Conservation (phyloP, 2,329 filamentous ascomycete genomes). For the Penicillium sp. region DNA sequence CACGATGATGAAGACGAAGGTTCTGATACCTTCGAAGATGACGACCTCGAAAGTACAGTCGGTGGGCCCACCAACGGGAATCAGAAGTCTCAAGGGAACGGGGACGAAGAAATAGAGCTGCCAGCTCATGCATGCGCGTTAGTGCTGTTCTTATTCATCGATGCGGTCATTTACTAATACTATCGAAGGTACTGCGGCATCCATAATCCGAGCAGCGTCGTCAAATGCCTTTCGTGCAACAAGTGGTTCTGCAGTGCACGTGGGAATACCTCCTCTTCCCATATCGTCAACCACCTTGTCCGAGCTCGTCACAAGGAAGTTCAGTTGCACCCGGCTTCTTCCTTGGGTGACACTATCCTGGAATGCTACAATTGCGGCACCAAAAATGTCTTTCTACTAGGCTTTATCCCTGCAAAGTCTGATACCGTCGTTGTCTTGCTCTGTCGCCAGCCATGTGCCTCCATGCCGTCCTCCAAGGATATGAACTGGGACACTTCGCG, state of each 20-base stretch:
- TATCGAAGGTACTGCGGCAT: slow-evolving; percentile 82
- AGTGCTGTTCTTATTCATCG: slow-evolving; percentile 41
- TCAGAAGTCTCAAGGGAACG: slow-evolving; percentile 55
- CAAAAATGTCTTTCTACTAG: slow-evolving; percentile 97
- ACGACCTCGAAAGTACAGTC: slow-evolving; percentile 71
- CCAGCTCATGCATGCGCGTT: slow-evolving; percentile 95
- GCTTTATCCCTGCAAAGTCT: slow-evolving; percentile 97
- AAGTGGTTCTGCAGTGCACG: slow-evolving; percentile 99
- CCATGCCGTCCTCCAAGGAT: slow-evolving; percentile 92
- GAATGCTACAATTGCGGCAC: slow-evolving; percentile 99
- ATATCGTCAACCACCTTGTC: slow-evolving; percentile 97
- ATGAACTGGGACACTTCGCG: slow-evolving; percentile 99
- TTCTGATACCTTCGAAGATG: slow-evolving; percentile 76
- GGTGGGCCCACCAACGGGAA: slow-evolving; percentile 76
- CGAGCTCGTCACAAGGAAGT: slow-evolving; percentile 98
- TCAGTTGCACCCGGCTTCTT: slow-evolving; percentile 87
- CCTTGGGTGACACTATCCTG: slow-evolving; percentile 89
- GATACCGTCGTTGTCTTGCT: slow-evolving; percentile 96
- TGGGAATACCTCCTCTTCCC: slow-evolving; percentile 92
- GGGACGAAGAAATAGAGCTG: slow-evolving; percentile 83
- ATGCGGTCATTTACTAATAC: slow-evolving; percentile 14
- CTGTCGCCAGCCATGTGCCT: slow-evolving; percentile 92
- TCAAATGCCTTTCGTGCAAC: slow-evolving; percentile 91
- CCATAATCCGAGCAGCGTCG: slow-evolving; percentile 89
- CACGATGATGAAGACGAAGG: slow-evolving; percentile 88